Evolutionary conservation across 345 rosid genomes (phyloP).

Genomic region (Eucalyptus urophylla): DNA sequence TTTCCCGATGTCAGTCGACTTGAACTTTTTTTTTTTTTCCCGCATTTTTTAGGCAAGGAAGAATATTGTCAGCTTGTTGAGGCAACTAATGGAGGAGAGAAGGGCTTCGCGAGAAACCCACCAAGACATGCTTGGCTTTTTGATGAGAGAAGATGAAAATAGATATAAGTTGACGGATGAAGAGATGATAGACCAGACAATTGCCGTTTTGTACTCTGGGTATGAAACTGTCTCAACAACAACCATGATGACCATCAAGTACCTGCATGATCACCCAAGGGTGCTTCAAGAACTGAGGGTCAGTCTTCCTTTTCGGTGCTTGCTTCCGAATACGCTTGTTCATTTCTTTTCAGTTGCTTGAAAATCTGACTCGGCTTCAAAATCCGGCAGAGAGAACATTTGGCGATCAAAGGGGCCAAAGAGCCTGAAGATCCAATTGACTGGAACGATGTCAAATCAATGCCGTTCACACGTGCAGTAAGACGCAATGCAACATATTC

Average conservation of each 20-base stretch:
- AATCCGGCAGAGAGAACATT: conserved; percentile 57
- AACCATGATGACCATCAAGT: conserved; percentile 76
- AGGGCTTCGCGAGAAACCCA: conserved; percentile 25
- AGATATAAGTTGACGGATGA: conserved; percentile 40
- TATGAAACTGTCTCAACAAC: conserved; percentile 80
- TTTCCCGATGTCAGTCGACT: background rate
- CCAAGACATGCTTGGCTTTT: conserved; percentile 59
- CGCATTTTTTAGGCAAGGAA: conserved; percentile 36
- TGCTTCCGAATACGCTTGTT: background rate
- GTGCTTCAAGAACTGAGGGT: conserved; percentile 64
- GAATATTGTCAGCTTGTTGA: conserved; percentile 24
- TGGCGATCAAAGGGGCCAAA: conserved; percentile 49
- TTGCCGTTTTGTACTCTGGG: conserved; percentile 62
- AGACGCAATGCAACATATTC: background rate
- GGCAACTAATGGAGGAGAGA: conserved; percentile 35
- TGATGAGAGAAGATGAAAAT: conserved; percentile 34
- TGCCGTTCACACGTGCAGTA: conserved; percentile 91
- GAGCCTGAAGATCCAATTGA: conserved; percentile 54
- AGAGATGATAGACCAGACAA: conserved; percentile 60
- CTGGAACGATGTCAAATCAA: conserved; percentile 57
- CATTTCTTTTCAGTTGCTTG: background rate
- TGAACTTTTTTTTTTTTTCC: background rate
- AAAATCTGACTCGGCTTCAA: background rate
- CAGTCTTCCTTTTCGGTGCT: background rate
- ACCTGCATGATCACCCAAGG: conserved; percentile 57